Base-by-base conservation (phyloP, 768 basidiomycete species). In the Cystofilobasidium ferigula region DNA sequence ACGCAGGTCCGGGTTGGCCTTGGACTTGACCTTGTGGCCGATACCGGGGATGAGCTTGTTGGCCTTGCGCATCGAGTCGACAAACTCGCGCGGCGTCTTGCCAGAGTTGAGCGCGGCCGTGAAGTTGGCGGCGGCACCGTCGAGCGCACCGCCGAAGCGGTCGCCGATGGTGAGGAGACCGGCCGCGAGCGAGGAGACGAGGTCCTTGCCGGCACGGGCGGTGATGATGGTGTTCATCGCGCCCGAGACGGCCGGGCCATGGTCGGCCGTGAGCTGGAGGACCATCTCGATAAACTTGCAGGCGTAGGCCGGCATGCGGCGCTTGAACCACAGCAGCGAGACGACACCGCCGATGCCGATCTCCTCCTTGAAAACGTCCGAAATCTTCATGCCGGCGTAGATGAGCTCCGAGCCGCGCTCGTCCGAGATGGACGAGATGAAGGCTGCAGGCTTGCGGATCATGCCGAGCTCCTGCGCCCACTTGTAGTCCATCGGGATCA, bases 401-500 rank as follows among this genome's bases (percentile, higher is more conserved):
- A 99, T 78, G 65, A 99, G 83, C 80, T 99, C 95, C 78, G 98
- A 93, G 0, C 95, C 95, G 74, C 94, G 88, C 81, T 98, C 95
- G 78, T 99, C 95, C 57, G 92, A 95, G 79, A 98, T 99, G 70
- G 95, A 95, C 36, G 92, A 95, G 81, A 95, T 94, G 82, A 94
- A 95, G 3, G 95, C 92, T 43, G 94, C 93, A 24, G 93, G 95
- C 80, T 97, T 98, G 76, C 94, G 87, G 80, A 98, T 93, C 75
- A 99, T 85, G 64, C 94, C 94, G 63, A 97, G 86, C 79, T 95
- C 91, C 79, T 93, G 89, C 40, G 93, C 93, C 94, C 94, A 97
- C 82, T 98, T 97, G 85, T 97, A 99, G 79, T 99, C 94, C 90
- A 98, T 97, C n/a, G 94, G 94, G 75, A 98, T 97, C 64, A 88